Evolutionary conservation across 495 filamentous ascomycete species (phyloP).

Genomic region (Penicillium nucicola): DNA sequence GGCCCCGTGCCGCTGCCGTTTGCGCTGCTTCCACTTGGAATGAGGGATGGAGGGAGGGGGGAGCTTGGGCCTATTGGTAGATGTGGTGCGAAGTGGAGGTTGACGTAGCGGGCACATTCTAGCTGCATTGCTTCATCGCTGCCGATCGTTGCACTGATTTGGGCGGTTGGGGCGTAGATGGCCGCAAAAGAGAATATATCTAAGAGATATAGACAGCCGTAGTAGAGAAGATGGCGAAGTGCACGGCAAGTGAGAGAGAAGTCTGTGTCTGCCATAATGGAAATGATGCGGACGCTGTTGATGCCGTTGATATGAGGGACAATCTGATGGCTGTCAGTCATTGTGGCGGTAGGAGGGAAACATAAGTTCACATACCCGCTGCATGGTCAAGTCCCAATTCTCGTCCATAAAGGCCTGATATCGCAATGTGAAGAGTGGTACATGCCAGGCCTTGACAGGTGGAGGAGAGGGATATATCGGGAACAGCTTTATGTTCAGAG

Average conservation of each 20-base stretch:
- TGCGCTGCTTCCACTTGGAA: constrained; percentile 8
- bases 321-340: constrained; percentile 40
- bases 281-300: constrained; percentile 80
- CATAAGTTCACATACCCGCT: constrained; percentile 43
- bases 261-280: constrained; percentile 78
- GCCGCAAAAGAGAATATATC: constrained; percentile 92
- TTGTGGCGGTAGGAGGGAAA: not conserved
- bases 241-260: constrained; percentile 79
- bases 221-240: constrained; percentile 84
- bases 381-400: constrained; percentile 89
- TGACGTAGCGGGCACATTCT: constrained; percentile 83
- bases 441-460: constrained; percentile 77
- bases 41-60: constrained; percentile 12
- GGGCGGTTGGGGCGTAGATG: constrained; percentile 80
- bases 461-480: constrained; percentile 76
- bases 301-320: constrained; percentile 86
- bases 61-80: constrained; percentile 23
- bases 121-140: constrained; percentile 67
- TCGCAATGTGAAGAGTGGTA: constrained; percentile 84
- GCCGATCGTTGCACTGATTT: constrained; percentile 69
- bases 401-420: constrained; percentile 72
- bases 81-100: constrained; percentile 40
- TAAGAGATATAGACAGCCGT: constrained; percentile 79
- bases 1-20: constrained; percentile 8
- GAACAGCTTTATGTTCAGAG: constrained; percentile 94